Percentiles rank a stretch among this genome's conserved stretches.
Evolutionary conservation across 169 alveolate species (phyloP).

Genomic region (Plasmodium billcollinsi): DNA sequence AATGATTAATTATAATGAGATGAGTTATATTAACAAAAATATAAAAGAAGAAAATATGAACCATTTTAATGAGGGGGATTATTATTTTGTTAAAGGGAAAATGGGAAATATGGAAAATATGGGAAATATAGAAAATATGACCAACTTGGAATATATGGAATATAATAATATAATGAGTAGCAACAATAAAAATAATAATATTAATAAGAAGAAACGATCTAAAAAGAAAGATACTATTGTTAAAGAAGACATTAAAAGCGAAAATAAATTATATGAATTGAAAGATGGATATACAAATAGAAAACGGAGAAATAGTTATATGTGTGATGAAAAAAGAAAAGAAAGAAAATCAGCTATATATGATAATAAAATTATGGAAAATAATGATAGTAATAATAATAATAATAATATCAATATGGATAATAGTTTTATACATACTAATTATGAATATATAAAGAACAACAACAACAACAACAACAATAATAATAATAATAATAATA

Average conservation of each 20-base stretch:
- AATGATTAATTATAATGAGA: too few relatives aligned
- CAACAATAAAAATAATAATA: not conserved
- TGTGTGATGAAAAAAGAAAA: constrained; percentile 39
- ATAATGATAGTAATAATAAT: not conserved
- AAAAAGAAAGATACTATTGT: not conserved
- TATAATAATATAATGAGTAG: not conserved
- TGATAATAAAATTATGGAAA: too few relatives aligned
- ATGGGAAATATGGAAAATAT: not conserved
- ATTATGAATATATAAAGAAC: not conserved
- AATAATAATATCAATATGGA: constrained; percentile 1
- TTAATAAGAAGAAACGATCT: not conserved
- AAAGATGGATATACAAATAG: constrained; percentile 19
- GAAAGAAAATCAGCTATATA: constrained; percentile 32
- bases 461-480: not conserved
- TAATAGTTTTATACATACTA: constrained; percentile 1
- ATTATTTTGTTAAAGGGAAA: not conserved
- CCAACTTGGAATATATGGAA: not conserved
- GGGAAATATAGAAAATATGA: not conserved
- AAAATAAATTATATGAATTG: not conserved
- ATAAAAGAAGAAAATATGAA: too few relatives aligned
- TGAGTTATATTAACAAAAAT: too few relatives aligned
- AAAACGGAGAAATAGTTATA: constrained; percentile 21
- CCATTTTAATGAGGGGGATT: not conserved
- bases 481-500: not conserved
- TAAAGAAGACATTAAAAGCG: not conserved